Percentiles rank a stretch among this genome's conserved stretches.
Evolutionary conservation across 2,329 filamentous ascomycete genomes (phyloP).

Genomic region (Triangularia verruculosa): DNA sequence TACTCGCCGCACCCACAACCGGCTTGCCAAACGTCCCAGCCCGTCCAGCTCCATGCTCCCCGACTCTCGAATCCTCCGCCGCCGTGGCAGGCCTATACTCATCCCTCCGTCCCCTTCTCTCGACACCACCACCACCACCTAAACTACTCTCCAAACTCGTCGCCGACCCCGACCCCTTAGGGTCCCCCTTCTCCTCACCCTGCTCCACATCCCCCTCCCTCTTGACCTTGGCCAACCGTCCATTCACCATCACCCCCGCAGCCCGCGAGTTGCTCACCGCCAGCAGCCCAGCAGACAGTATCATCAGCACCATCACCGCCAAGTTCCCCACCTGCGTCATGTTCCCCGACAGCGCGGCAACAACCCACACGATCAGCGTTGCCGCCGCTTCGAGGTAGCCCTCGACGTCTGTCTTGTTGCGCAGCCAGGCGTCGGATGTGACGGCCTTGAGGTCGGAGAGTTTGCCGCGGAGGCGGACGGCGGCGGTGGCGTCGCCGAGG

Average conservation of each 20-base stretch:
- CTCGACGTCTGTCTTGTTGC: slow-evolving; percentile 48
- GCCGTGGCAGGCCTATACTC: slow-evolving; percentile 16
- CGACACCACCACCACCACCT: background rate
- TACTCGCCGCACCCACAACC: slow-evolving; percentile 4
- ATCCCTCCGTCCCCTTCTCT: background rate
- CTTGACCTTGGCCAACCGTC: slow-evolving; percentile 40
- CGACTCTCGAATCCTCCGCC: slow-evolving; percentile 37
- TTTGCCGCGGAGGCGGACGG: slow-evolving; percentile 51
- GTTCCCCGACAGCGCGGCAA: slow-evolving; percentile 54
- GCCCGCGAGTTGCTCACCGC: slow-evolving; percentile 52
- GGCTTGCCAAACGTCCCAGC: background rate
- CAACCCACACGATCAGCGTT: slow-evolving; percentile 57
- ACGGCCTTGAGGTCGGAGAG: slow-evolving; percentile 58
- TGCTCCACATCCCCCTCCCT: background rate
- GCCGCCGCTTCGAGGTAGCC: slow-evolving; percentile 51
- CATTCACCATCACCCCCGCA: slow-evolving; percentile 49
- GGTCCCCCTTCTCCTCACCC: background rate
- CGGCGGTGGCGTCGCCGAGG: slow-evolving; percentile 46
- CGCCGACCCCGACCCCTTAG: background rate
- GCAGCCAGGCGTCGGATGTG: slow-evolving; percentile 56
- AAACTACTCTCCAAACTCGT: background rate
- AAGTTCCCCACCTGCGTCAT: slow-evolving; percentile 51
- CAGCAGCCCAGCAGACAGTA: slow-evolving; percentile 52
- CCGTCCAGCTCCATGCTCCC: slow-evolving; percentile 17
- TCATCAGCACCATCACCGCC: slow-evolving; percentile 48